These are phyloP conservation scores for Cochlearia excelsa DNA, from an alignment of 345 rosid species.

Conservation along the genomic window DNA sequence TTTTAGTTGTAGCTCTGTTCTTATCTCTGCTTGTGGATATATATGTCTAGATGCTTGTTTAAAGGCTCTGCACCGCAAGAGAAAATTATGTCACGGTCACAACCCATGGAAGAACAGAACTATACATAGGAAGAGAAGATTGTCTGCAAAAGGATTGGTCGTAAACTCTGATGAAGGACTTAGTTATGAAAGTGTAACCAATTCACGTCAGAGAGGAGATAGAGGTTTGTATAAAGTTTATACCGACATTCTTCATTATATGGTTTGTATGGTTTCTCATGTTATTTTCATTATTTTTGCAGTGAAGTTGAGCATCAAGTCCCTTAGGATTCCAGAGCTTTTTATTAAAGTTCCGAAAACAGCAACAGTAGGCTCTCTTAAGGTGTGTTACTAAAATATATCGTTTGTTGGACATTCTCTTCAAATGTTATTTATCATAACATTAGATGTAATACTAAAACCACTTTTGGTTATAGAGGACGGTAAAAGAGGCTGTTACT, in stretches of 20 bases:
- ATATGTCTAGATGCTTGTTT: constrained; percentile 48
- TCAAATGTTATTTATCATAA: constrained; percentile 6
- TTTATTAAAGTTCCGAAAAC: constrained; percentile 80
- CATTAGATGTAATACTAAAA: not conserved
- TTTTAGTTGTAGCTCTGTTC: constrained; percentile 18
- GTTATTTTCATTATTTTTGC: constrained; percentile 38
- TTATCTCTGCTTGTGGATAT: constrained; percentile 12
- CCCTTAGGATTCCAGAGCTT: constrained; percentile 87
- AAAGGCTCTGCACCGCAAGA: constrained; percentile 57
- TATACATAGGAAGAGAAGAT: constrained; percentile 61
- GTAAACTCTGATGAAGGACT: constrained; percentile 69
- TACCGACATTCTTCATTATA: not conserved
- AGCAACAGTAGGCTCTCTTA: constrained; percentile 76
- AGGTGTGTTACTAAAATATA: constrained; percentile 50
- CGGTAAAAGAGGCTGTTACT: constrained; percentile 72
- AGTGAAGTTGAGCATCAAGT: constrained; percentile 92
- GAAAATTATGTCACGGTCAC: constrained; percentile 47
- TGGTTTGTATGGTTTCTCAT: constrained; percentile 11
- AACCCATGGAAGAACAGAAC: constrained; percentile 46
- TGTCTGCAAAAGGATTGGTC: constrained; percentile 46
- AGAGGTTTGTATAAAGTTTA: constrained; percentile 42
- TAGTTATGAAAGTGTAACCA: constrained; percentile 80
- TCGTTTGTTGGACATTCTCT: not conserved
- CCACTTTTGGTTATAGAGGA: constrained; percentile 50
- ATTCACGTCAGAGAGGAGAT: constrained; percentile 54